Base-by-base conservation (phyloP, 2,329 filamentous ascomycete species). In the Aspergillus intermedius region DNA sequence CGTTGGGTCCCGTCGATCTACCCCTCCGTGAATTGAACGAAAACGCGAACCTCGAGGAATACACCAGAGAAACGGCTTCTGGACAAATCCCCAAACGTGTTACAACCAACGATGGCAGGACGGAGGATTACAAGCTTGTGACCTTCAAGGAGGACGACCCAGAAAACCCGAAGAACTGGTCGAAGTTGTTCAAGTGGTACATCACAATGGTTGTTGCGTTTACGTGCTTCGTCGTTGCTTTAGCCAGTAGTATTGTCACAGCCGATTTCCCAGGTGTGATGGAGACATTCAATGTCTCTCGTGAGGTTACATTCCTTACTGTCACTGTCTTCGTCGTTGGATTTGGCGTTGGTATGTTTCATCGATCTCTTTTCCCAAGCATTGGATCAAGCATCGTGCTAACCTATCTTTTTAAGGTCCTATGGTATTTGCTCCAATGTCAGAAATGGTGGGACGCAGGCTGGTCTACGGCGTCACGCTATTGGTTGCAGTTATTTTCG, bases 141-240 rank as follows among this genome's bases (percentile, higher is more conserved):
- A 86, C 84, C 0, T 95, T 93, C 62, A 79, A 76, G 3, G 77
- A 83, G 2, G 73, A 82, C 50, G 88, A 93, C 63, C 79, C 81
- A 0, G 86, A 84, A 54, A 91, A 91, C 60, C 88, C 88, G 0
- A 91, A 91, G 76, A 93, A 91, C 67, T 93, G 87, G 87, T 81
- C 78, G 49, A 89, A 88, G 66, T 73, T 70, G 1, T 85, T 74
- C 66, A 93, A 91, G 69, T 91, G 88, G 87, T 88, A 84, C 61
- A 84, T 81, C 62, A 95, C 89, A 21, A 89, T 94, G 84, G 82
- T 88, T 13, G 88, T 95, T 0, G 86, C 89, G 1, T 54, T 80
- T 19, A 87, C 84, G 1, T 88, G 85, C 61, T 88, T 89, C 62
- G 83, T 87, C 37, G 85, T 88, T 41, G 83, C 85, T 0, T 81